Percentiles rank a stretch among this genome's conserved stretches.
Evolutionary conservation across 2,329 filamentous ascomycete species (phyloP).

Genomic region (Exophiala sp.): DNA sequence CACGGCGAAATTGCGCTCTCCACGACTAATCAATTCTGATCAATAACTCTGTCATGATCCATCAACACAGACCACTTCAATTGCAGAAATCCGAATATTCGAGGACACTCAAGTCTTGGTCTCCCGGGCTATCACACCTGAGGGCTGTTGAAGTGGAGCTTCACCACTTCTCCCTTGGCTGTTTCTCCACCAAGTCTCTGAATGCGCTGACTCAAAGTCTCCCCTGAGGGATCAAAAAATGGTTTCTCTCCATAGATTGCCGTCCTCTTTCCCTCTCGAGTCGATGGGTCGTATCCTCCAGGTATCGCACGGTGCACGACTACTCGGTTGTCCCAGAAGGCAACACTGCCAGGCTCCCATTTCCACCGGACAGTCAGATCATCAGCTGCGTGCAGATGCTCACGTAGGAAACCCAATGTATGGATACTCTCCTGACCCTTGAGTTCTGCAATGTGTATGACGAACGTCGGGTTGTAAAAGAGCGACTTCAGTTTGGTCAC

Average conservation of each 20-base stretch:
- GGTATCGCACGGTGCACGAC: slow-evolving; percentile 26
- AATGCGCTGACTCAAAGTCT: slow-evolving; percentile 12
- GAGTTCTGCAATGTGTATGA: slow-evolving; percentile 26
- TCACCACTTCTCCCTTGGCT: slow-evolving; percentile 6
- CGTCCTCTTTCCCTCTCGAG: slow-evolving; percentile 27
- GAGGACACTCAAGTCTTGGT: too few species aligned
- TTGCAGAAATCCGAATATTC: too few species aligned
- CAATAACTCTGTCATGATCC: too few species aligned
- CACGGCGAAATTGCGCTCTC: too few species aligned
- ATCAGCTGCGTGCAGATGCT: slow-evolving; percentile 25
- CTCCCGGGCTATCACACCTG: not conserved
- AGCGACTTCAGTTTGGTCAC: slow-evolving; percentile 28
- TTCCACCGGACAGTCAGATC: slow-evolving; percentile 24
- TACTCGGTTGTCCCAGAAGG: slow-evolving; percentile 28
- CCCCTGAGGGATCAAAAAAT: slow-evolving; percentile 9
- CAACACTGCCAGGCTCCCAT: slow-evolving; percentile 23
- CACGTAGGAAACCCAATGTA: slow-evolving; percentile 25
- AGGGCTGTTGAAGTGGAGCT: slow-evolving; percentile 12
- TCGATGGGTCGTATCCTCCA: slow-evolving; percentile 24
- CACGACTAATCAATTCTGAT: too few species aligned
- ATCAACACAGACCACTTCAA: too few species aligned
- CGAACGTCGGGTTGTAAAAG: slow-evolving; percentile 27
- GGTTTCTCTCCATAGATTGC: slow-evolving; percentile 24
- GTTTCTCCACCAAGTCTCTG: slow-evolving; percentile 4
- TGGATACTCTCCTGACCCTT: slow-evolving; percentile 27